A percentile compares a stretch with the other conserved stretches of the same genome.
Evolutionary conservation across 2,329 filamentous ascomycete species (phyloP).

Genomic region (Colletotrichum destructivum): DNA sequence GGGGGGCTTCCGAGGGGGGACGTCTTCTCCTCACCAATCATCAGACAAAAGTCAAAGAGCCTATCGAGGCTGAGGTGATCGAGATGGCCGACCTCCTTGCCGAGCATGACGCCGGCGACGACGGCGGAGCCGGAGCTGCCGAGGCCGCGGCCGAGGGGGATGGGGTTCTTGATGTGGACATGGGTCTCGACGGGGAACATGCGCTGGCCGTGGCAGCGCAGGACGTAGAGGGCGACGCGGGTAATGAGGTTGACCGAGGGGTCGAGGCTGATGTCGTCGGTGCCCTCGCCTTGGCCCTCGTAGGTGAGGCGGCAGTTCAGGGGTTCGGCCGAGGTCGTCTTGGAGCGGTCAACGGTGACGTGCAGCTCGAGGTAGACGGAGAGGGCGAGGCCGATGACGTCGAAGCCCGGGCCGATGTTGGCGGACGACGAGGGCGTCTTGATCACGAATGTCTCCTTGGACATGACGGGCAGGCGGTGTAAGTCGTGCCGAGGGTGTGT

Average conservation of each 20-base stretch:
- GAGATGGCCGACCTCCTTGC: slow-evolving; percentile 88
- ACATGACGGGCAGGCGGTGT: slow-evolving; percentile 33
- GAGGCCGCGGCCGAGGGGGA: slow-evolving; percentile 91
- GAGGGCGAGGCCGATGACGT: slow-evolving; percentile 95
- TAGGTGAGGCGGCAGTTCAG: slow-evolving; percentile 94
- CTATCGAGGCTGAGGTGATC: slow-evolving; percentile 77
- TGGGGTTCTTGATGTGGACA: slow-evolving; percentile 95
- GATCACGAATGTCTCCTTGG: slow-evolving; percentile 77
- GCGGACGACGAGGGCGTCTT: slow-evolving; percentile 93
- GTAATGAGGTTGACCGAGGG: slow-evolving; percentile 94
- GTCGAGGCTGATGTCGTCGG: slow-evolving; percentile 82
- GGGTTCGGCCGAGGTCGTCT: slow-evolving; percentile 68
- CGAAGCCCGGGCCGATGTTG: slow-evolving; percentile 98
- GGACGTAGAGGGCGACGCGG: slow-evolving; percentile 92
- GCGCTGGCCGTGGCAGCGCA: slow-evolving; percentile 91
- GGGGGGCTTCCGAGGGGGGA: too few relatives aligned
- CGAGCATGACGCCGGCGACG: slow-evolving; percentile 93
- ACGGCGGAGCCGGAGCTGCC: slow-evolving; percentile 97
- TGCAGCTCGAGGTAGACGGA: slow-evolving; percentile 93
- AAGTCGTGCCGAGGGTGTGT: slow-evolving; percentile 7
- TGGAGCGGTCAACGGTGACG: slow-evolving; percentile 79
- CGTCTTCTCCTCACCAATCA: slow-evolving; percentile 78
- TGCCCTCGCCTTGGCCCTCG: slow-evolving; percentile 83
- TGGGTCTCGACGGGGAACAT: slow-evolving; percentile 88
- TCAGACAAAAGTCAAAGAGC: slow-evolving; percentile 95